Evolutionary conservation across 2,329 filamentous ascomycete species (phyloP).

Genomic region (Diaporthe amygdali): DNA sequence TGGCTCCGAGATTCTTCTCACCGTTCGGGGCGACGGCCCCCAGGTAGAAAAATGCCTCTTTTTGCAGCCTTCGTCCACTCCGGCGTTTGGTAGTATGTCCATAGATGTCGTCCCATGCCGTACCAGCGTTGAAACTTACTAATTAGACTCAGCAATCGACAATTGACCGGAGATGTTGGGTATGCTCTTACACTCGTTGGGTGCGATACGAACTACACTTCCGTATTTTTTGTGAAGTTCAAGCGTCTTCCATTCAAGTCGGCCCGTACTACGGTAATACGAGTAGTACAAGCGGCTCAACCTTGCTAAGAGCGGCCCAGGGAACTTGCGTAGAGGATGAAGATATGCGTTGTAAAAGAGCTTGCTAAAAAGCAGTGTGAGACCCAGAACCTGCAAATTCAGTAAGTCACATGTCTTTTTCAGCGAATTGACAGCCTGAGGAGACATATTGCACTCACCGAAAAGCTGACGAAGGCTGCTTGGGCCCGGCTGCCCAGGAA

Average conservation of each 20-base stretch:
- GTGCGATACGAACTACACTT: neutral
- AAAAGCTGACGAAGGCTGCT: no score
- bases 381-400: neutral
- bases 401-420: no score
- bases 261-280: neutral
- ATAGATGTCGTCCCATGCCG: neutral
- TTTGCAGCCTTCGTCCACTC: neutral
- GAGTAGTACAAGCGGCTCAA: neutral
- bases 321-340: slow-evolving; percentile 5
- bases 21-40: neutral
- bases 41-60: neutral
- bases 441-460: no score
- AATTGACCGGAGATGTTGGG: neutral
- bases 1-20: slow-evolving; percentile 2
- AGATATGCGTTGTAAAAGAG: neutral
- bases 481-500: no score
- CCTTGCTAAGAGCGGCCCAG: neutral
- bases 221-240: slow-evolving; percentile 15
- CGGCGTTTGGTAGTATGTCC: neutral
- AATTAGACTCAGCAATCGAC: neutral
- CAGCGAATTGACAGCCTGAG: no score
- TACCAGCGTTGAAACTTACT: neutral
- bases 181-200: neutral
- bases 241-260: neutral
- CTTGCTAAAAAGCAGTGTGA: neutral